Conservation (phyloP, 768 basidiomycete genomes). For the Agaricus subrufescens region DNA sequence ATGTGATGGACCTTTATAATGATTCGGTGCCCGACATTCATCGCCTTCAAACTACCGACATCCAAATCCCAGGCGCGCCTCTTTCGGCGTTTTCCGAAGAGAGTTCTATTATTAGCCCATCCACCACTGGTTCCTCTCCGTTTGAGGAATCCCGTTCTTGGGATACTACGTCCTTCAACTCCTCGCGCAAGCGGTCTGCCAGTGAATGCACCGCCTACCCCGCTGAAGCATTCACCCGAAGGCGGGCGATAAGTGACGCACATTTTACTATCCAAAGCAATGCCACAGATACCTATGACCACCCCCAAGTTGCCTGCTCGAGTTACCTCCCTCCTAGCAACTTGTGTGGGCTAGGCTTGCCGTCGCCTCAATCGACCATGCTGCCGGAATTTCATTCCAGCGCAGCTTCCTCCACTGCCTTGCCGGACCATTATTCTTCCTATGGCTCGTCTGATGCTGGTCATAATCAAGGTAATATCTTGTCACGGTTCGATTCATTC, state of each 20-base stretch:
- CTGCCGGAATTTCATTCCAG: too few species aligned
- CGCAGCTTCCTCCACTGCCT: too few species aligned
- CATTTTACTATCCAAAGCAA: background rate
- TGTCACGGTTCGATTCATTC: background rate
- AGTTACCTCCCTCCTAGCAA: background rate
- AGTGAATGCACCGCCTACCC: background rate
- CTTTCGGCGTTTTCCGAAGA: constrained; percentile 3
- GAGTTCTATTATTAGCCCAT: constrained; percentile 6
- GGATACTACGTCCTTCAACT: background rate
- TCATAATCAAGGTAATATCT: background rate
- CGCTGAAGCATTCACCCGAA: background rate
- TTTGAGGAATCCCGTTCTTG: background rate
- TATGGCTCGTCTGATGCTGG: too few species aligned
- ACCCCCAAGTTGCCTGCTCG: background rate
- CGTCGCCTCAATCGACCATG: too few species aligned
- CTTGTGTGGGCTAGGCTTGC: too few species aligned
- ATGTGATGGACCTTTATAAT: too few species aligned
- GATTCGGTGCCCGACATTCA: too few species aligned
- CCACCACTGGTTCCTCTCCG: background rate
- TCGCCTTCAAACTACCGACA: too few species aligned
- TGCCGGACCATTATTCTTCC: too few species aligned
- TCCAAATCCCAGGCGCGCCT: background rate
- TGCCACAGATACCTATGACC: background rate
- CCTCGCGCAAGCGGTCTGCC: background rate
- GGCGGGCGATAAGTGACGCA: constrained; percentile 1